phyloP scores from a whole-genome alignment of 192 early-diverging fungal species.

The Coemansia sp. region DNA sequence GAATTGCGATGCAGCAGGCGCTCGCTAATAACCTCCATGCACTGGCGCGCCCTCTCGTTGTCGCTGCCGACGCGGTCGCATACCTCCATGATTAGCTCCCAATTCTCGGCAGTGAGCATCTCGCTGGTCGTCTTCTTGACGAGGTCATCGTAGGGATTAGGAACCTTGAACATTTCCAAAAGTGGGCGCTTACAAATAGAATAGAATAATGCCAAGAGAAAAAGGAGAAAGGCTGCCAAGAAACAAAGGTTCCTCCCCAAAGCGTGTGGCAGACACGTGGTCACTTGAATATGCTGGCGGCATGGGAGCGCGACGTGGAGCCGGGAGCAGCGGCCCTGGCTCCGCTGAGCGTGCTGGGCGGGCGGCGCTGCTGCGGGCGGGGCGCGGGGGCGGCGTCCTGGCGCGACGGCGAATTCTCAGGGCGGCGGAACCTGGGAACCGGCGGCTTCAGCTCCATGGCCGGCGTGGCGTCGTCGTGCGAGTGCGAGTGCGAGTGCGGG shows the following conservation, averaged over 20 bases:
- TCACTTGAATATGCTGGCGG: slow-evolving; percentile 32
- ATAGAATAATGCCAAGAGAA: not conserved
- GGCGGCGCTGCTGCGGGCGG: not conserved
- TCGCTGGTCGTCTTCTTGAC: slow-evolving; percentile 85
- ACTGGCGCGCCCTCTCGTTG: slow-evolving; percentile 59
- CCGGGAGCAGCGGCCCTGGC: not conserved
- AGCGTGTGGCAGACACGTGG: not conserved
- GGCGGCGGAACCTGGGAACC: slow-evolving; percentile 37
- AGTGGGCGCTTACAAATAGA: not conserved
- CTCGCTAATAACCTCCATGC: slow-evolving; percentile 69
- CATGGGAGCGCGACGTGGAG: not conserved
- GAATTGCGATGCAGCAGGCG: slow-evolving; percentile 76
- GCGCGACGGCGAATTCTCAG: not conserved
- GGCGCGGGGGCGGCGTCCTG: not conserved
- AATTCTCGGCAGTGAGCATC: slow-evolving; percentile 90
- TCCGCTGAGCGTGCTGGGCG: not conserved
- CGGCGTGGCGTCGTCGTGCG: slow-evolving; percentile 42
- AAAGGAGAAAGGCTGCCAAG: slow-evolving; percentile 7
- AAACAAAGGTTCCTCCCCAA: not conserved
- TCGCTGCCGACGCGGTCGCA: slow-evolving; percentile 63
- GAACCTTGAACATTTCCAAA: slow-evolving; percentile 46
- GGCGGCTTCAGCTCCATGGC: slow-evolving; percentile 53
- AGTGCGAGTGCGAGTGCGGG: slow-evolving; percentile 49
- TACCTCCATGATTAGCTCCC: slow-evolving; percentile 75
- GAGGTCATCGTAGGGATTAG: slow-evolving; percentile 50